Percentiles rank a stretch among this genome's conserved stretches.
phyloP scores from a whole-genome alignment of 768 basidiomycete genomes.

The Mycena olivaceomarginata region DNA sequence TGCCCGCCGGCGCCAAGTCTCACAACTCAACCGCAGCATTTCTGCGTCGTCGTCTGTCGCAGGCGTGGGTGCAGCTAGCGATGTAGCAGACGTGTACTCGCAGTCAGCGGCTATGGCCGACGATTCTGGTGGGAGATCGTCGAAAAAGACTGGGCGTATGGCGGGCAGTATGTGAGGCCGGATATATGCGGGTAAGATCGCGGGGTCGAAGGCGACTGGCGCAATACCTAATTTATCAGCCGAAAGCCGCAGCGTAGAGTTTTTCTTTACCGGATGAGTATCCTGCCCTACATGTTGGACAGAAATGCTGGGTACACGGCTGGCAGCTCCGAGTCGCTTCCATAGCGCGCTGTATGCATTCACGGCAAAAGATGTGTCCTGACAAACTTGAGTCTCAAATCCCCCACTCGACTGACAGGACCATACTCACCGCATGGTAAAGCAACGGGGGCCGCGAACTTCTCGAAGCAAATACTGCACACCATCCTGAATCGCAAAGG shows the following conservation, averaged over 20 bases:
- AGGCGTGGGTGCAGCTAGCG: background rate
- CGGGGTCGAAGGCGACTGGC: slow-evolving; percentile 22
- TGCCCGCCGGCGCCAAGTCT: slow-evolving; percentile 56
- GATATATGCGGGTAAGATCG: slow-evolving; percentile 25
- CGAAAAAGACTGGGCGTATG: slow-evolving; percentile 55
- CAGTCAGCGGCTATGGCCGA: background rate
- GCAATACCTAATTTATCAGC: background rate
- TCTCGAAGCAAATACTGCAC: slow-evolving; percentile 35
- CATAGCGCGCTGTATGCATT: slow-evolving; percentile 16
- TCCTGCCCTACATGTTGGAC: slow-evolving; percentile 22
- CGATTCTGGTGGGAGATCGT: slow-evolving; percentile 10
- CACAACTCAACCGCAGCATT: slow-evolving; percentile 46
- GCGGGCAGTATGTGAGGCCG: slow-evolving; percentile 55
- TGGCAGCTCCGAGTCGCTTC: background rate
- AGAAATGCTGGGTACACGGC: slow-evolving; percentile 11
- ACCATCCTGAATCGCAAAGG: slow-evolving; percentile 6
- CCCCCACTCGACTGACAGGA: background rate
- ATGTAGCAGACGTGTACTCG: background rate
- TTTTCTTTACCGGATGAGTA: slow-evolving; percentile 11
- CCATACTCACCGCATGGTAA: slow-evolving; percentile 28
- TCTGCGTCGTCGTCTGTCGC: background rate
- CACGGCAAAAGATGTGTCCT: slow-evolving; percentile 34
- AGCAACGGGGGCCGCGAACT: slow-evolving; percentile 19
- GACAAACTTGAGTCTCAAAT: background rate
- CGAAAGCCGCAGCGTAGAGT: background rate